Base-by-base conservation (phyloP, 148 eudicot species). In the Dysphania ambrosioides region DNA sequence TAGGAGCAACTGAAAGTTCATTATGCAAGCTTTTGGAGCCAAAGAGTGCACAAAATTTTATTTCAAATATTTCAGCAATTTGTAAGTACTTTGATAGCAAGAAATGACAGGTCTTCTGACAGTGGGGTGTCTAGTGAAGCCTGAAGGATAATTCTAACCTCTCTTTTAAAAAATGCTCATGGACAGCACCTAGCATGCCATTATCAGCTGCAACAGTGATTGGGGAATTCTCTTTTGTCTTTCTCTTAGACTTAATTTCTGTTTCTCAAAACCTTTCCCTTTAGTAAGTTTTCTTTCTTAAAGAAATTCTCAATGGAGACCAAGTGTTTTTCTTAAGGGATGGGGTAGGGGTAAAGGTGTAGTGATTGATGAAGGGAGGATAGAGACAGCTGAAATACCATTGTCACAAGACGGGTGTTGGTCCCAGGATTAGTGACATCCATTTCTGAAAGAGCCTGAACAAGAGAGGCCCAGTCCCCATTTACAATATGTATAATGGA, bases 391-490 rank as follows among this genome's bases (percentile, higher is more conserved):
- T 7, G 24, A 32, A 59, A 30, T 75, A 95, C 99, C 99, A 89
- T 80, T 81, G 93, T 90, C 71, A 96, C 86, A 67, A 85, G 92
- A 27, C 86, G 84, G 30, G 70, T 81, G 74, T 89, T 90, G 57
- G 91, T 90, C 77, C 97, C 99, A 41, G 97, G 93, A 69, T 77
- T 82, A 57, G 85, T 81, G 79, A 92, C 84, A 75, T 92, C 99
- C 97, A 96, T 92, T 18, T 92, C 97, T 35, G 76, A 57, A 63
- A 96, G 91, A 86, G 93, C 91, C 70, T 72, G 80, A 75, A 92
- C 97, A 80, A 96, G 97, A 61, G 94, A 90, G 55, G 87, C 83
- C 99, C 99, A 96, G 77, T 96, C 97, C 21, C 97, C 97, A 90
- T 96, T 89, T 59, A 92, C 97, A 78, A 96, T 90, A 82, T 96